Conservation (phyloP, 371 early-diverging fungal genomes). For the Mortierella sp. region DNA sequence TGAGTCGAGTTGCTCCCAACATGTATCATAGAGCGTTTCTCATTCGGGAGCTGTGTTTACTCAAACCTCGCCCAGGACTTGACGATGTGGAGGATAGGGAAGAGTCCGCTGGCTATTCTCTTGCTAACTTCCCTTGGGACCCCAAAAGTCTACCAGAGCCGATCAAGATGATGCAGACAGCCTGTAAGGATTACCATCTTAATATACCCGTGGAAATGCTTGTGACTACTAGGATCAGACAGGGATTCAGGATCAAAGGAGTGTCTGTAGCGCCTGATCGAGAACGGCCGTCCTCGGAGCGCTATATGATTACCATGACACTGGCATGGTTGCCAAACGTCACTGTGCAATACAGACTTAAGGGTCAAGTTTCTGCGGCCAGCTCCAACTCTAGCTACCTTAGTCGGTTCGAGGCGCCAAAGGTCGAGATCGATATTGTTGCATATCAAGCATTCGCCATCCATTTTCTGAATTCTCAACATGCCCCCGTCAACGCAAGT, state of each 20-base stretch:
- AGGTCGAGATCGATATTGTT: conserved; percentile 72
- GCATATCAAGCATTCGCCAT: conserved; percentile 74
- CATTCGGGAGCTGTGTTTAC: conserved; percentile 71
- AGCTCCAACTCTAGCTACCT: conserved; percentile 27
- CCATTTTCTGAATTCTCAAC: conserved; percentile 65
- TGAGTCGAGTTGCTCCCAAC: conserved; percentile 66
- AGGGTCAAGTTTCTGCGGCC: conserved; percentile 54
- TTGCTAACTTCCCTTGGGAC: conserved; percentile 90
- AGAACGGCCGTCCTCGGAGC: conserved; percentile 36
- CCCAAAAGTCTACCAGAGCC: conserved; percentile 79
- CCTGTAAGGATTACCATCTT: conserved; percentile 84
- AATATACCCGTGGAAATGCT: conserved; percentile 73
- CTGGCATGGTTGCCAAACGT: conserved; percentile 86
- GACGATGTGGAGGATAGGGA: conserved; percentile 44
- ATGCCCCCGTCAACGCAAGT: conserved; percentile 58
- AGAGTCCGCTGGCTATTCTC: conserved; percentile 46
- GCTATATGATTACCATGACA: conserved; percentile 56
- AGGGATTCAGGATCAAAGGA: conserved; percentile 84
- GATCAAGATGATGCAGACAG: conserved; percentile 79
- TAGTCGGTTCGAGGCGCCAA: conserved; percentile 58
- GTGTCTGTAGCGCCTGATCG: conserved; percentile 59
- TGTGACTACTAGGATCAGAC: conserved; percentile 80
- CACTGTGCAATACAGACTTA: conserved; percentile 88
- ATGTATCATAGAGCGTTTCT: conserved; percentile 85
- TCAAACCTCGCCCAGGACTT: conserved; percentile 60